Percentiles rank a stretch among this genome's conserved stretches.
Conservation (phyloP, 1,284 basidiomycete genomes). For the Heliocybe sulcata region DNA sequence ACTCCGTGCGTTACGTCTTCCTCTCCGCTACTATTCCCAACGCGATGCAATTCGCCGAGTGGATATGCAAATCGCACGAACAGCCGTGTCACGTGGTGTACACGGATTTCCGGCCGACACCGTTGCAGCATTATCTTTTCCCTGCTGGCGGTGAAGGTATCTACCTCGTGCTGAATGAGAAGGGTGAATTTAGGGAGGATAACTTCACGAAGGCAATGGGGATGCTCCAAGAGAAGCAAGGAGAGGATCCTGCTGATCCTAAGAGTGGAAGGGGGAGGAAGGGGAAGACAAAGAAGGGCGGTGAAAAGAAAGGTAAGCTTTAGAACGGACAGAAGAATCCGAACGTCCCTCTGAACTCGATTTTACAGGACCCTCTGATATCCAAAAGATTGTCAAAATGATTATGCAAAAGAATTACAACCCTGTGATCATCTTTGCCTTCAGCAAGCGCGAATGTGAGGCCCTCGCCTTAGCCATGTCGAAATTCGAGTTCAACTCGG, state of each 20-base stretch:
- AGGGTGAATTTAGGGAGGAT: constrained; percentile 94
- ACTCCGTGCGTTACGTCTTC: constrained; percentile 96
- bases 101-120: constrained; percentile 98
- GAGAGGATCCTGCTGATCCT: constrained; percentile 91
- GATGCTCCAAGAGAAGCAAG: constrained; percentile 75
- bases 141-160: constrained; percentile 96
- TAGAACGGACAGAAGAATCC: neutral
- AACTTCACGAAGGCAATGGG: constrained; percentile 99
- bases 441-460: constrained; percentile 98
- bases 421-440: constrained; percentile 98
- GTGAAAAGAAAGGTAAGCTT: constrained; percentile 80
- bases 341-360: constrained; percentile 7
- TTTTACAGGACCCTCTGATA: constrained; percentile 76
- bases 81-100: constrained; percentile 99
- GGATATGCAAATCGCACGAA: constrained; percentile 96
- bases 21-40: constrained; percentile 99
- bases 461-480: constrained; percentile 86
- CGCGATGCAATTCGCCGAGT: constrained; percentile 99
- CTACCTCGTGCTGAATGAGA: constrained; percentile 96
- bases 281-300: constrained; percentile 87
- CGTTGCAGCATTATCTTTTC: constrained; percentile 97
- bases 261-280: constrained; percentile 78
- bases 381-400: constrained; percentile 98
- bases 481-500: constrained; percentile 94
- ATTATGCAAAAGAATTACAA: constrained; percentile 99